Evolutionary conservation across 2,329 filamentous ascomycete genomes (phyloP).

Genomic region (Penicillium aurantiogriseum): DNA sequence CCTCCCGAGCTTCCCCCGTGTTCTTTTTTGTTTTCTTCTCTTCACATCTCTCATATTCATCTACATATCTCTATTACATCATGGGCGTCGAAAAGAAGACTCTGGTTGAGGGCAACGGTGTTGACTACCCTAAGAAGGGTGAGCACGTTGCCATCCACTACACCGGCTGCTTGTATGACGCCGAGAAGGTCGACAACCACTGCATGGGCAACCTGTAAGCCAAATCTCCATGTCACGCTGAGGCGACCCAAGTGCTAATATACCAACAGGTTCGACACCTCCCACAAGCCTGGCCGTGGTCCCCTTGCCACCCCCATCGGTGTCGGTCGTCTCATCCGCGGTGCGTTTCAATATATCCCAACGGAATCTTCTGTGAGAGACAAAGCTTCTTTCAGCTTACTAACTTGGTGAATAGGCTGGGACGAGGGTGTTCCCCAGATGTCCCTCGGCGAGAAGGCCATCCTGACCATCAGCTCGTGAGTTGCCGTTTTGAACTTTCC

Average conservation of each 20-base stretch:
- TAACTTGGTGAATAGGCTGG: constrained; percentile 55
- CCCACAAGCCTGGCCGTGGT: constrained; percentile 62
- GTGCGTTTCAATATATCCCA: constrained; percentile 49
- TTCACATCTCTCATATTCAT: background rate
- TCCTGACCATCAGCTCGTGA: constrained; percentile 76
- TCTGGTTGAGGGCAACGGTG: constrained; percentile 60
- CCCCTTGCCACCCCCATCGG: constrained; percentile 79
- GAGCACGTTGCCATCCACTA: constrained; percentile 86
- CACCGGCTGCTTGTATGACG: constrained; percentile 79
- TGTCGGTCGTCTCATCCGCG: constrained; percentile 79
- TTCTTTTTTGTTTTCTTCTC: background rate
- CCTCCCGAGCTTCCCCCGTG: background rate
- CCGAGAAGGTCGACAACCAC: constrained; percentile 57
- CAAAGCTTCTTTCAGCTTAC: background rate
- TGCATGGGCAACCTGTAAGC: constrained; percentile 68
- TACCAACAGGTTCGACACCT: constrained; percentile 76
- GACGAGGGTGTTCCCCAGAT: constrained; percentile 82
- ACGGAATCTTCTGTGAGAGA: background rate
- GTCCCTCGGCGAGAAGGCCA: constrained; percentile 87
- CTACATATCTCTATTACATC: constrained; percentile 3
- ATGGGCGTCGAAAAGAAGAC: constrained; percentile 72
- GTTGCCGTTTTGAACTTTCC: constrained; percentile 24
- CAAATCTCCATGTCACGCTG: background rate
- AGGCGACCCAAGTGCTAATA: background rate
- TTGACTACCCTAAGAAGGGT: constrained; percentile 60